These are phyloP conservation scores for Suillus alpinus DNA, from an alignment of 768 basidiomycete genomes.

Conservation along the genomic window DNA sequence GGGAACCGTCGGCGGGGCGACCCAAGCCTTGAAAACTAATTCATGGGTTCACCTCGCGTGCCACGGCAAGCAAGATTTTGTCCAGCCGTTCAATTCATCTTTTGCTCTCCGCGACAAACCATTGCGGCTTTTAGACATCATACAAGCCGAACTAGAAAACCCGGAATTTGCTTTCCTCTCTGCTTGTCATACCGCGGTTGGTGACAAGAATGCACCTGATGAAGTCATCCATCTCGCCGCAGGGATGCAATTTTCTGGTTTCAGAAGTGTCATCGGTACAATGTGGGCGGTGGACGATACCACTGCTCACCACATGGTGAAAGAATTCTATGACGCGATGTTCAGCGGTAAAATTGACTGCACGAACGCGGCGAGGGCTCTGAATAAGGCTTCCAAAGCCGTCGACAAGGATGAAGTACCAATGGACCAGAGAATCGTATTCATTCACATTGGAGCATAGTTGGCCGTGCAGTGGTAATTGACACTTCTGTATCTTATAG, in stretches of 20 bases:
- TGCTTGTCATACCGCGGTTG: conserved; percentile 31
- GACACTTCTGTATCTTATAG: background rate
- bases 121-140: conserved; percentile 22
- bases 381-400: conserved; percentile 19
- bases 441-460: conserved; percentile 23
- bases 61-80: conserved; percentile 21
- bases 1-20: conserved; percentile 14
- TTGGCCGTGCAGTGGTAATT: background rate
- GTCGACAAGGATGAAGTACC: conserved; percentile 18
- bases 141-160: conserved; percentile 12
- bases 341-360: conserved; percentile 12
- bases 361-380: conserved; percentile 17
- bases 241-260: conserved; percentile 34
- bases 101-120: conserved; percentile 23
- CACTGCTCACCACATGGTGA: conserved; percentile 19
- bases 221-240: conserved; percentile 35
- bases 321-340: conserved; percentile 20
- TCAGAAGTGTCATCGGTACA: conserved; percentile 34
- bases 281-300: conserved; percentile 31
- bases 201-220: conserved; percentile 23
- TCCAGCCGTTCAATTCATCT: conserved; percentile 25
- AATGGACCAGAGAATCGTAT: conserved; percentile 26
- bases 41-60: conserved; percentile 32
- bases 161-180: conserved; percentile 33
- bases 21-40: conserved; percentile 16